Evolutionary conservation across 2,329 filamentous ascomycete genomes (phyloP), one percentile per base, ranked within the genome.

Genomic region (Fusarium abutilonis): DNA sequence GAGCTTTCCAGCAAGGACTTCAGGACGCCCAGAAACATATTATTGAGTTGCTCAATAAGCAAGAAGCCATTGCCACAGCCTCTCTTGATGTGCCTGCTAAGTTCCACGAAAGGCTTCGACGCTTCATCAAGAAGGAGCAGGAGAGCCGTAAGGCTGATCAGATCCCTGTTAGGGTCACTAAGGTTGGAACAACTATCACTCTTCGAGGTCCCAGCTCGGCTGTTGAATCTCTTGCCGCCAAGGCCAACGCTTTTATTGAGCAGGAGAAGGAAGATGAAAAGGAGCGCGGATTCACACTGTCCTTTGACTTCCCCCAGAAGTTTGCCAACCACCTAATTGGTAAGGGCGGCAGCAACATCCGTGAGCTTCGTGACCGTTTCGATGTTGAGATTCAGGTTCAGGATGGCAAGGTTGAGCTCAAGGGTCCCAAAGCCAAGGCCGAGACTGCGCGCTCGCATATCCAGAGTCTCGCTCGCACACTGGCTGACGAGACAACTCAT

Each of bases 221-320:
- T 19, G 92, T 97, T 4, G 85, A 90, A 47, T 85, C 86, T 3
- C 83, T 98, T 35, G 83, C 86, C 28, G 78, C 83, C 32, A 95
- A 93, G 80, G 86, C 96, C 50, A 78, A 85, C 56, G 86, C 86
- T 7, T 98, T 97, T 72, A 82, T 98, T 19, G 88, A 90, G 72
- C 90, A 96, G 73, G 93, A 96, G 77, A 91, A 93, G 79, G 86
- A 92, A 74, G 93, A 98, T 60, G 94, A 98, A 77, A 91, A 95
- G 73, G 94, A 98, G 78, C 91, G 94, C 57, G 93, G 92, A 40
- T 96, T 93, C 78, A 93, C 87, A 3, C 80, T 91, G 56, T 87
- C 85, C 23, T 98, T 98, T 67, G 92, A 97, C 63, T 99, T 97
- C 80, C 94, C 94, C 8, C 91, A 97, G 74, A 96, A 97, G 78